Percentiles rank a stretch among this genome's conserved stretches.
These are phyloP conservation scores for Saccharomyces eubayanus DNA, from an alignment of 805 yeast species.

Conservation along the genomic window DNA sequence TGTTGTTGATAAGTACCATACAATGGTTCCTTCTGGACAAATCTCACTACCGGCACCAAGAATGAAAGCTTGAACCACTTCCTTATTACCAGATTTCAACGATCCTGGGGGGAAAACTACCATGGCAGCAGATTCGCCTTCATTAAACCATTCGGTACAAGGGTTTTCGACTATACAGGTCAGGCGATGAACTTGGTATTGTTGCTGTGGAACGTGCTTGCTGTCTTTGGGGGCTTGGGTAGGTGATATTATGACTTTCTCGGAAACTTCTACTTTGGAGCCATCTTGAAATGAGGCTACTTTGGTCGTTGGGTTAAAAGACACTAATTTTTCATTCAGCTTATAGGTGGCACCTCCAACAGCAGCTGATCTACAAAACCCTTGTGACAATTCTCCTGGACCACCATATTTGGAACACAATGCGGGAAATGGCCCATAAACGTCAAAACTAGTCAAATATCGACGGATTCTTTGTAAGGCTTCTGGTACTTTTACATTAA, in stretches of 20 bases:
- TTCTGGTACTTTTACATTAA: conserved; percentile 54
- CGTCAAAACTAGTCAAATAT: conserved; percentile 75
- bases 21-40: conserved; percentile 77
- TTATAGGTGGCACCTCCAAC: conserved; percentile 95
- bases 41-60: conserved; percentile 83
- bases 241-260: conserved; percentile 71
- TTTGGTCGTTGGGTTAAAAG: conserved; percentile 58
- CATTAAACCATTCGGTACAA: conserved; percentile 87
- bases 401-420: conserved; percentile 90
- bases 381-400: conserved; percentile 92
- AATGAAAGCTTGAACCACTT: conserved; percentile 78
- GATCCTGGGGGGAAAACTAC: conserved; percentile 90
- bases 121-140: conserved; percentile 73
- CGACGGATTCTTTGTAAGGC: conserved; percentile 79
- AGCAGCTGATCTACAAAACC: conserved; percentile 95
- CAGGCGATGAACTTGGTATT: conserved; percentile 60
- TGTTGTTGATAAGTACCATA: conserved; percentile 82
- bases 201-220: conserved; percentile 37
- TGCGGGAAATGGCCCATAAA: conserved; percentile 91
- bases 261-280: conserved; percentile 62
- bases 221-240: conserved; percentile 46
- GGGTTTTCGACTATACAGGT: conserved; percentile 77
- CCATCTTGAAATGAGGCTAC: conserved; percentile 72
- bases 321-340: conserved; percentile 55
- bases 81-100: conserved; percentile 53